Evolutionary conservation across 495 filamentous ascomycete species (phyloP).

Genomic region (Neurospora sp.): DNA sequence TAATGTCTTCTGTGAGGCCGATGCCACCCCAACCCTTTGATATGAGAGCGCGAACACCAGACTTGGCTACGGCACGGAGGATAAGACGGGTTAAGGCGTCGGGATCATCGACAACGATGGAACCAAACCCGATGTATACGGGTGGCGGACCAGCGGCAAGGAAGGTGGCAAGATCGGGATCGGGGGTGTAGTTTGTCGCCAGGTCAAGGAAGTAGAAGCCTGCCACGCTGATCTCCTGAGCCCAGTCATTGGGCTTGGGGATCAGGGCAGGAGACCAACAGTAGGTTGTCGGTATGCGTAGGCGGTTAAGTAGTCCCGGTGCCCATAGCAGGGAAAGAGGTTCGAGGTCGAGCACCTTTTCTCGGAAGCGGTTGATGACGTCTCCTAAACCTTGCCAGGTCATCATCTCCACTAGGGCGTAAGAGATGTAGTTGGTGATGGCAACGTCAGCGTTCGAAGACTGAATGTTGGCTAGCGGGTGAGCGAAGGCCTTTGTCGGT

Average conservation of each 20-base stretch:
- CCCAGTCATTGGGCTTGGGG: conserved; percentile 58
- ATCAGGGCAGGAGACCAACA: conserved; percentile 57
- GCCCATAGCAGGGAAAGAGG: conserved; percentile 56
- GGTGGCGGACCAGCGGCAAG: conserved; percentile 53
- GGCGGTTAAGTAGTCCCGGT: conserved; percentile 48
- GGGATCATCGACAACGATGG: conserved; percentile 71
- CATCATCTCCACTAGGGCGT: conserved; percentile 63
- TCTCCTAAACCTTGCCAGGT: conserved; percentile 56
- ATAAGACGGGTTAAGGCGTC: conserved; percentile 55
- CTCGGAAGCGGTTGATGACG: conserved; percentile 54
- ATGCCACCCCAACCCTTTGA: conserved; percentile 77
- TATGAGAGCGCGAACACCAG: conserved; percentile 63
- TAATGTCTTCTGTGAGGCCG: conserved; percentile 23
- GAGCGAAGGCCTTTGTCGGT: conserved; percentile 56
- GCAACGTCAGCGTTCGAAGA: conserved; percentile 46
- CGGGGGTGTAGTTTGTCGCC: conserved; percentile 49
- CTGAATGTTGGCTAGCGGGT: conserved; percentile 60
- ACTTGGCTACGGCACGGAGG: conserved; percentile 54
- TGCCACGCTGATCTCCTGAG: conserved; percentile 48
- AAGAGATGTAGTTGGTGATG: conserved; percentile 61
- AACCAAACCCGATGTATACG: conserved; percentile 75
- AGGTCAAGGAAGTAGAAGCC: conserved; percentile 59
- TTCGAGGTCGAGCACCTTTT: conserved; percentile 49
- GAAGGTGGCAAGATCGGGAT: conserved; percentile 43
- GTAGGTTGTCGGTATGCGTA: conserved; percentile 56